Percentiles rank a stretch among this genome's conserved stretches.
Conservation (phyloP, 148 eudicot genomes). For the Arbutus unedo region DNA sequence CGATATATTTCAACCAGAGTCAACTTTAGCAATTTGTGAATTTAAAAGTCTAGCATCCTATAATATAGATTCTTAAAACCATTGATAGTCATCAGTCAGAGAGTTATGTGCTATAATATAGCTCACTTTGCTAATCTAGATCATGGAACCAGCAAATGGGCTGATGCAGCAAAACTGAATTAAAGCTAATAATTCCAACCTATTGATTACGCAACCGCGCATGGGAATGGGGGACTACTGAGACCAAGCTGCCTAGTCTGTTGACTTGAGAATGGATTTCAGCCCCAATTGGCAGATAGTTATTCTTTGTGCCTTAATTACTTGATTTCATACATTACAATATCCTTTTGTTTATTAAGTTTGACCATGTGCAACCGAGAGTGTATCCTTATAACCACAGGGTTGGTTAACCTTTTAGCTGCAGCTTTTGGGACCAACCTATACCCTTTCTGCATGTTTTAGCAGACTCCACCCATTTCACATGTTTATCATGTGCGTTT, state of each 20-base stretch:
- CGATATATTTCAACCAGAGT: not conserved
- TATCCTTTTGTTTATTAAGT: not conserved
- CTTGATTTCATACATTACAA: no score
- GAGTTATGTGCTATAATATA: not conserved
- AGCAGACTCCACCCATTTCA: not conserved
- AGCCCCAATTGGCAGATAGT: not conserved
- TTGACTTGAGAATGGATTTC: not conserved
- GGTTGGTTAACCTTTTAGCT: not conserved
- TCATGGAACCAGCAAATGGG: not conserved
- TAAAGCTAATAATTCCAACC: not conserved
- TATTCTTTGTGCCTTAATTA: not conserved
- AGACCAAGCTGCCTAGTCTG: not conserved
- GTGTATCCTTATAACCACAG: not conserved
- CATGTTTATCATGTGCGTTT: not conserved
- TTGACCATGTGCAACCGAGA: not conserved
- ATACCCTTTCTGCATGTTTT: not conserved
- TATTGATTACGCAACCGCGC: not conserved
- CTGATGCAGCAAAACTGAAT: not conserved
- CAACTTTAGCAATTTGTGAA: not conserved
- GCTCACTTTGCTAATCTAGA: not conserved
- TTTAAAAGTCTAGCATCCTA: not conserved
- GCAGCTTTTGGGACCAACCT: constrained; percentile 1
- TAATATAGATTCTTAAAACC: not conserved
- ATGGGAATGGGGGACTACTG: not conserved
- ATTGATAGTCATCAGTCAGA: not conserved